Percentiles rank a stretch among this genome's conserved stretches.
Evolutionary conservation across 176 grass and related monocot genomes (phyloP).

Genomic region (Luzula sylvatica): DNA sequence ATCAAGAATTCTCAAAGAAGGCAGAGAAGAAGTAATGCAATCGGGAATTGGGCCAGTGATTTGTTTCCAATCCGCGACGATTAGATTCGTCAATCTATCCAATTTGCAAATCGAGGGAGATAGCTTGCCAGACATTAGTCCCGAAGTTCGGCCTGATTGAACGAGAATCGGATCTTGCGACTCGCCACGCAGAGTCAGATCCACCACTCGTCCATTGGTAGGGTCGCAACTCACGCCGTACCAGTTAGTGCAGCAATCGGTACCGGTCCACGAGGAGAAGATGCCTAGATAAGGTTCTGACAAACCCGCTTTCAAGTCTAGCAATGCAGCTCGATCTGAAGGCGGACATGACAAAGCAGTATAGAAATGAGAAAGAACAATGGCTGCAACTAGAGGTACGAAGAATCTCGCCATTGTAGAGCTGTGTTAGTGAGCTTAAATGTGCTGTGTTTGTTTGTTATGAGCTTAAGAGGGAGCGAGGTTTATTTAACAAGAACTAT

Average conservation of each 20-base stretch:
- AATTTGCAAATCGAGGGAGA: constrained; percentile 70
- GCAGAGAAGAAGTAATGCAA: constrained; percentile 56
- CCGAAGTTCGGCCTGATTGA: constrained; percentile 39
- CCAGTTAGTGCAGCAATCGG: constrained; percentile 73
- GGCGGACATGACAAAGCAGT: constrained; percentile 19
- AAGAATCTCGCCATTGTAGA: constrained; percentile 9
- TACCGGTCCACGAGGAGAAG: constrained; percentile 64
- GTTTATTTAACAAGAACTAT: constrained; percentile 5
- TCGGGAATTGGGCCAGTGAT: constrained; percentile 59
- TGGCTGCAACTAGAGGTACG: not conserved
- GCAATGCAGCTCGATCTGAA: constrained; percentile 47
- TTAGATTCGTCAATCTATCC: constrained; percentile 46
- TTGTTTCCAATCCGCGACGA: constrained; percentile 92
- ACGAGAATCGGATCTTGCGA: constrained; percentile 66
- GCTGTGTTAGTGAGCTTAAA: not conserved
- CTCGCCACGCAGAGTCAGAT: constrained; percentile 74
- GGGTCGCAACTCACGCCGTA: constrained; percentile 94
- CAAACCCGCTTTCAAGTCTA: constrained; percentile 53
- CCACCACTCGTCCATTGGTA: constrained; percentile 44
- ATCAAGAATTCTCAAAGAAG: constrained; percentile 63
- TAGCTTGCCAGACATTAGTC: constrained; percentile 86
- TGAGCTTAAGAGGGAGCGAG: not conserved
- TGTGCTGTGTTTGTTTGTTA: constrained; percentile 2
- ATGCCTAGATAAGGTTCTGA: constrained; percentile 64
- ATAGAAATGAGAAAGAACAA: not conserved